Evolutionary conservation across 1,139 yeast species (phyloP), one percentile per base, ranked within the genome.

Genomic region (Arxiozyma slooffiae): DNA sequence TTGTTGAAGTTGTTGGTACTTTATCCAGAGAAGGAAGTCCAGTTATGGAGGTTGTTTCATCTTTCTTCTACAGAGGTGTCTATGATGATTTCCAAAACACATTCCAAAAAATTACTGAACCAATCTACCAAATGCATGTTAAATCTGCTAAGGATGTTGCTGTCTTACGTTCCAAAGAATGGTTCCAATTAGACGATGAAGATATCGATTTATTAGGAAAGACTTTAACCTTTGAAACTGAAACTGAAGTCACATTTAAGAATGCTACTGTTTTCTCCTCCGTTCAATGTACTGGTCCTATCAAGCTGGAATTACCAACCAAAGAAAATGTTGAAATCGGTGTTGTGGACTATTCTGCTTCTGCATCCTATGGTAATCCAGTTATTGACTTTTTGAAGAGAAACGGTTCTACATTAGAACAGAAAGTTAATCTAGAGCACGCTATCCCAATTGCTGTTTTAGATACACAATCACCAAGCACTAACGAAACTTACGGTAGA

Each of bases 341-440:
- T 67, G 74, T 82, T 56, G 89, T 92, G 56, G 81, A 81, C 54
- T 94, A 92, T 71, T 88, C 82, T 68, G 96, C 97, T 57, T 95
- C 95, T 57, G 82, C 79, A 64, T 86, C 97, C 49, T 89, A 81
- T 64, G 99, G 98, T 72, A 94, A 94, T 75, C 99, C 99, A 55
- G 98, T 92, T 49, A 80, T 87, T 60, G 98, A 92, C 68, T 92
- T 89, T 75, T 79, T 92, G 69, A 73, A 80, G 60, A 86, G 99
- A 77, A 82, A 87, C 67, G 98, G 97, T 67, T 79, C 82, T 58
- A 83, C 96, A 52, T 85, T 92, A 64, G 98, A 92, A 76, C 96
- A 90, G 73, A 96, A 96, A 54, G 78, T 92, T 55, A 76, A 79
- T 64, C 86, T 92, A 68, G 98, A 90, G 71, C 85, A 88, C 67